Percentiles rank a stretch among this genome's conserved stretches.
Conservation (phyloP, 2,329 filamentous ascomycete species). For the Epichloe scottii region DNA sequence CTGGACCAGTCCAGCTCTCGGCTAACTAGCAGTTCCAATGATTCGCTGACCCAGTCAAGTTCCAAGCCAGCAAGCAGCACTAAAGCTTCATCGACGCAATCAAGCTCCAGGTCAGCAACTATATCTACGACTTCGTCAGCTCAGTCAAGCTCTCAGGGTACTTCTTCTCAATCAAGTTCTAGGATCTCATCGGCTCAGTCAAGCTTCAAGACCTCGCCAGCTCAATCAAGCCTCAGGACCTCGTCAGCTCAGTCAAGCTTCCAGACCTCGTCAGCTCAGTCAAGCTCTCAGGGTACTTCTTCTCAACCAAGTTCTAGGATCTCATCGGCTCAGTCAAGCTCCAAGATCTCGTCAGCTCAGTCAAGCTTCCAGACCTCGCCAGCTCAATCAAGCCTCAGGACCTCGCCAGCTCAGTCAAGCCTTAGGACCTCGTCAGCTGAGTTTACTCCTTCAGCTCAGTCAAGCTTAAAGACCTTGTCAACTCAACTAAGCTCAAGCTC, state of each 20-base stretch:
- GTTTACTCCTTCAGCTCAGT: neutral
- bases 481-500: too few species aligned
- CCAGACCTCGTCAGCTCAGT: too few species aligned
- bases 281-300: too few species aligned
- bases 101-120: too few species aligned
- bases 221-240: neutral
- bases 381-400: too few species aligned
- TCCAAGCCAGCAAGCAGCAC: neutral
- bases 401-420: neutral
- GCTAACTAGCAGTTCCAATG: too few species aligned
- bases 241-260: too few species aligned
- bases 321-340: too few species aligned
- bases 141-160: neutral
- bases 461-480: neutral
- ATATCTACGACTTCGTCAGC: neutral
- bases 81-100: neutral
- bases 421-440: neutral
- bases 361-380: too few species aligned
- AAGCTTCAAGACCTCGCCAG: neutral
- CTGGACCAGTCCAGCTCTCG: neutral
- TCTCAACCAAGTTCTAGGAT: fast-evolving
- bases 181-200: neutral
- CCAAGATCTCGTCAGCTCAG: too few species aligned
- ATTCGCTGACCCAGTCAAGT: neutral
- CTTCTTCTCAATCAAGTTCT: neutral